Evolutionary conservation across 345 rosid species (phyloP).

Genomic region (Raphanus raphanistrum): DNA sequence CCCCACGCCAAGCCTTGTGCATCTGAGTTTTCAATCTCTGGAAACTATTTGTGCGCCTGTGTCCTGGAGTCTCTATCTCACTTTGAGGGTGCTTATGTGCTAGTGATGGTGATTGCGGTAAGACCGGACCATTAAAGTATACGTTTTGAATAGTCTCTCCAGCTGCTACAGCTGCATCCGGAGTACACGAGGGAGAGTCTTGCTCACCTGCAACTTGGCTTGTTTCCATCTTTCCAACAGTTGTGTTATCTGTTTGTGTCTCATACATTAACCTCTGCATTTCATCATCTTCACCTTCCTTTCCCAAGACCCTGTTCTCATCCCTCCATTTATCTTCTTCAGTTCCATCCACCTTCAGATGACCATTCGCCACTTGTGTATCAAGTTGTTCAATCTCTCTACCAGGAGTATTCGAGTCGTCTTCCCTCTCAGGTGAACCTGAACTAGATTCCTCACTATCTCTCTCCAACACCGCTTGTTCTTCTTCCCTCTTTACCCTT

Average conservation of each 20-base stretch:
- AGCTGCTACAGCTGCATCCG: slow-evolving; percentile 27
- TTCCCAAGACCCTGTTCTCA: slow-evolving; percentile 19
- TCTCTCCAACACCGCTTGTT: slow-evolving; percentile 11
- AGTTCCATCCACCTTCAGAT: background rate
- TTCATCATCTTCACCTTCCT: slow-evolving; percentile 31
- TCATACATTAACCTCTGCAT: background rate
- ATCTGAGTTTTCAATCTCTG: slow-evolving; percentile 67
- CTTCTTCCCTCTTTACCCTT: background rate
- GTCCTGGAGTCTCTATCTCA: slow-evolving; percentile 45
- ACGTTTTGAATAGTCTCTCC: slow-evolving; percentile 33
- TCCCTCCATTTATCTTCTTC: background rate
- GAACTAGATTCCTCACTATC: slow-evolving; percentile 17
- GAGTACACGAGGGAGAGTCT: slow-evolving; percentile 30
- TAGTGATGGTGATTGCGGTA: slow-evolving; percentile 40
- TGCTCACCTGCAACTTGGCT: slow-evolving; percentile 52
- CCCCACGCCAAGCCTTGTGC: slow-evolving; percentile 93
- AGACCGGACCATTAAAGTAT: slow-evolving; percentile 34
- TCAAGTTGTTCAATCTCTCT: background rate
- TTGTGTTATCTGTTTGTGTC: slow-evolving; percentile 35
- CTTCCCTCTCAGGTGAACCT: slow-evolving; percentile 24
- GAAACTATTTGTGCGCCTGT: slow-evolving; percentile 62
- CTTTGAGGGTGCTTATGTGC: slow-evolving; percentile 70
- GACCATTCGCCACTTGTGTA: slow-evolving; percentile 22
- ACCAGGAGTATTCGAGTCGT: background rate
- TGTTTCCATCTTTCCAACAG: slow-evolving; percentile 46